Conservation (phyloP, 108 stramenopile species). For the Conticribra weissflogii region DNA sequence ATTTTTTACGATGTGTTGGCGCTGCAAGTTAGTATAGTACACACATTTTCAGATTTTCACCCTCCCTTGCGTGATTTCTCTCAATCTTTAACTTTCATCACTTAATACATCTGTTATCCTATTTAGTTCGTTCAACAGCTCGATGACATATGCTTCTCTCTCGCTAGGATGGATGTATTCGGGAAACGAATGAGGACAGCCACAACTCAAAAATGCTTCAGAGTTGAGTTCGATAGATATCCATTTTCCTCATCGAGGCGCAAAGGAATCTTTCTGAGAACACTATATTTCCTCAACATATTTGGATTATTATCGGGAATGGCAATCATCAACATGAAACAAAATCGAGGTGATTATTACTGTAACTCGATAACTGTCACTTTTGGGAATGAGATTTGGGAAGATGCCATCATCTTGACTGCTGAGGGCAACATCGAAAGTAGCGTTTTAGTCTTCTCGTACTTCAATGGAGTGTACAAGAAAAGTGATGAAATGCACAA, state of each 20-base stretch:
- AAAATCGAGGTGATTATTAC: conserved; percentile 13
- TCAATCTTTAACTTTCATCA: too few species aligned
- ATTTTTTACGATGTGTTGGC: conserved; percentile 31
- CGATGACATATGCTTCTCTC: conserved; percentile 21
- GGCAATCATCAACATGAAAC: conserved; percentile 8
- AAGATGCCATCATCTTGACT: conserved; percentile 21
- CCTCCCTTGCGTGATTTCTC: too few species aligned
- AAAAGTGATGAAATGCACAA: conserved; percentile 18
- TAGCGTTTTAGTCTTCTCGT: conserved; percentile 9
- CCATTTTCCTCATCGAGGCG: conserved; percentile 22
- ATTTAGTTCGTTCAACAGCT: neutral
- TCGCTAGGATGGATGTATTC: conserved; percentile 13
- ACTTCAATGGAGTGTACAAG: conserved; percentile 48
- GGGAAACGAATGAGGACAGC: conserved; percentile 14
- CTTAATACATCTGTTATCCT: too few species aligned
- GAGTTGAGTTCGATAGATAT: conserved; percentile 24
- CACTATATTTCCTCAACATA: conserved; percentile 35
- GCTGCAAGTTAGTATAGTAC: conserved; percentile 11
- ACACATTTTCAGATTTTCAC: neutral
- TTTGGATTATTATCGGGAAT: conserved; percentile 18
- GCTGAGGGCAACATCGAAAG: neutral
- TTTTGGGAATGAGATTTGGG: conserved; percentile 34
- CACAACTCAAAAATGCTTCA: conserved; percentile 14
- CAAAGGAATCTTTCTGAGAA: conserved; percentile 23
- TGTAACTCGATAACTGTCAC: conserved; percentile 17